Evolutionary conservation across 371 early-diverging fungal genomes (phyloP).

Genomic region (Lichtheimia ramosa): DNA sequence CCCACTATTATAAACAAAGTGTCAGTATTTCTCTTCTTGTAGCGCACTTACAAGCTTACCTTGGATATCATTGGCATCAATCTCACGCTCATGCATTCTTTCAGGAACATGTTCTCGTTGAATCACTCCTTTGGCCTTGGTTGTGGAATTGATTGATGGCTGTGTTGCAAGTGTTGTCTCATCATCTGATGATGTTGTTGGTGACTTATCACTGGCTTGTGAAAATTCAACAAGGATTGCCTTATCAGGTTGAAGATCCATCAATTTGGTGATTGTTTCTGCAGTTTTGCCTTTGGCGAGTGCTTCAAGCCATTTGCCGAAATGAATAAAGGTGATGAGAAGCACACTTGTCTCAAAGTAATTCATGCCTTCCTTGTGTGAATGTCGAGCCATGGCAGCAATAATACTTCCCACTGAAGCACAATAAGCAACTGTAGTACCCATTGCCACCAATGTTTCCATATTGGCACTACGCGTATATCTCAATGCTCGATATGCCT

Average conservation of each 20-base stretch:
- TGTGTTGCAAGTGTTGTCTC: not conserved
- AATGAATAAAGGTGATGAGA: slow-evolving; percentile 66
- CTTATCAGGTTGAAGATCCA: slow-evolving; percentile 67
- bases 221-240: slow-evolving; percentile 48
- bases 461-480: slow-evolving; percentile 67
- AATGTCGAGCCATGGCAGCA: slow-evolving; percentile 45
- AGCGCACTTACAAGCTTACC: slow-evolving; percentile 35
- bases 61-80: slow-evolving; percentile 46
- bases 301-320: slow-evolving; percentile 73
- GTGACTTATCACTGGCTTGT: not conserved
- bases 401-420: slow-evolving; percentile 58
- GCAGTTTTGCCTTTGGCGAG: slow-evolving; percentile 72
- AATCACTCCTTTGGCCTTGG: not conserved
- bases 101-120: slow-evolving; percentile 16
- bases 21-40: no score
- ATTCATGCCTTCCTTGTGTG: slow-evolving; percentile 33
- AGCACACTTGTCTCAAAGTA: slow-evolving; percentile 73
- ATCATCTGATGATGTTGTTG: not conserved
- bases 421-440: slow-evolving; percentile 67
- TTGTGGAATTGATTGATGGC: not conserved
- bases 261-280: slow-evolving; percentile 67
- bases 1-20: slow-evolving; percentile 38
- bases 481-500: slow-evolving; percentile 54
- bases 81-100: slow-evolving; percentile 30
- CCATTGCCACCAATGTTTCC: slow-evolving; percentile 70